Conservation (phyloP, 306 rosid species). For the Acacia confusa region DNA sequence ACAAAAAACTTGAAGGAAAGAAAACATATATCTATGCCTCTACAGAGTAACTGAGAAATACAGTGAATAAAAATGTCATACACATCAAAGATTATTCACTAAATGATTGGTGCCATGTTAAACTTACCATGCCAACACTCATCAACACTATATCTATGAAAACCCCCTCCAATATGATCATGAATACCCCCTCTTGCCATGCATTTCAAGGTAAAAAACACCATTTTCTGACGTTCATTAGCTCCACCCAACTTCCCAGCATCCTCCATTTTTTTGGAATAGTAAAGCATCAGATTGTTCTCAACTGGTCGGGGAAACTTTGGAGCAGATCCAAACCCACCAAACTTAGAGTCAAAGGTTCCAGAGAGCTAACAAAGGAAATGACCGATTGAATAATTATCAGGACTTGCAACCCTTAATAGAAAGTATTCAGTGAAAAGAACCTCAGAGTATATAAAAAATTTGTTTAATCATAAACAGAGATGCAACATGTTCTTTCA, state of each 20-base stretch:
- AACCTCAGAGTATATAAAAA: constrained; percentile 16
- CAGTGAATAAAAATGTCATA: constrained; percentile 13
- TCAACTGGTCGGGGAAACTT: constrained; percentile 98
- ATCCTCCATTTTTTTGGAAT: constrained; percentile 68
- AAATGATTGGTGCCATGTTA: constrained; percentile 26
- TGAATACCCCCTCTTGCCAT: constrained; percentile 97
- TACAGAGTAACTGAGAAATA: constrained; percentile 19
- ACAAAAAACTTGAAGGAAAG: constrained; percentile 23
- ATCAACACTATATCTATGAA: constrained; percentile 96
- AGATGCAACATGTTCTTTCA: not conserved
- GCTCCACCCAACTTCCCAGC: constrained; percentile 54
- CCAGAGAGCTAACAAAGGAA: constrained; percentile 63
- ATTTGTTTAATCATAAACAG: not conserved
- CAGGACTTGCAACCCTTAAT: constrained; percentile 12
- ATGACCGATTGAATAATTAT: constrained; percentile 26
- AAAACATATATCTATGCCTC: not conserved
- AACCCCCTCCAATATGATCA: constrained; percentile 95
- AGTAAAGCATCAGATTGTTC: constrained; percentile 81
- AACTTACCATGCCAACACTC: constrained; percentile 97
- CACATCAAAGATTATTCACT: constrained; percentile 11
- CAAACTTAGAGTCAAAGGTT: constrained; percentile 74
- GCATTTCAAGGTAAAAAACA: constrained; percentile 67
- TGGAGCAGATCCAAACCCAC: constrained; percentile 96
- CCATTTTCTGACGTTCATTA: constrained; percentile 54
- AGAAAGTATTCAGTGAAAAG: constrained; percentile 15